Percentiles rank a stretch among this genome's conserved stretches.
phyloP scores from a whole-genome alignment of 2,329 filamentous ascomycete species.

The Simplicillium sp. region DNA sequence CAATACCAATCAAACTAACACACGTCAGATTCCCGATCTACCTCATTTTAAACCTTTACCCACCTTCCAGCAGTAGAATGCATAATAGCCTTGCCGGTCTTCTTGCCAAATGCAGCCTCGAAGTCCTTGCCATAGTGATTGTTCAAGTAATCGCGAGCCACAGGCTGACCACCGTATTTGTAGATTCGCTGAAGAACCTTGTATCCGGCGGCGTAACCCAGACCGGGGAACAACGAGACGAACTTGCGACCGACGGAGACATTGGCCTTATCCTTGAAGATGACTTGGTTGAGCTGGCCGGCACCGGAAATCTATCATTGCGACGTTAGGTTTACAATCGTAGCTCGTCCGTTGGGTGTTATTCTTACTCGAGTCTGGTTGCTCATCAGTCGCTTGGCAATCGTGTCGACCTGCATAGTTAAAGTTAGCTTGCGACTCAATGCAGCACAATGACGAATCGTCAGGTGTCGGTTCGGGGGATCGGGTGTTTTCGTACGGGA shows the following conservation, averaged over 20 bases:
- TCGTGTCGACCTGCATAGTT: slow-evolving; percentile 72
- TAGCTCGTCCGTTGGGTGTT: slow-evolving; percentile 23
- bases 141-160: slow-evolving; percentile 81
- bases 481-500: slow-evolving; percentile 46
- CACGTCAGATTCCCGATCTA: too few relatives aligned
- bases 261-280: slow-evolving; percentile 82
- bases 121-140: slow-evolving; percentile 74
- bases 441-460: slow-evolving; percentile 4
- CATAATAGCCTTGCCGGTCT: slow-evolving; percentile 96
- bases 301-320: slow-evolving; percentile 22
- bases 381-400: slow-evolving; percentile 98
- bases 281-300: slow-evolving; percentile 72
- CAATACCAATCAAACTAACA: slow-evolving; percentile 93
- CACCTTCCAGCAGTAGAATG: slow-evolving; percentile 90
- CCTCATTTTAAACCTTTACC: too few relatives aligned
- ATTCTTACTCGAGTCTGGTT: slow-evolving; percentile 64
- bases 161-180: slow-evolving; percentile 97
- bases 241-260: slow-evolving; percentile 70
- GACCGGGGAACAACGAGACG: slow-evolving; percentile 89
- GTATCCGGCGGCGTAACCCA: slow-evolving; percentile 96
- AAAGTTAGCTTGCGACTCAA: slow-evolving; percentile 1
- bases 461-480: neutral
- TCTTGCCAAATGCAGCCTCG: slow-evolving; percentile 84
- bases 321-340: neutral
- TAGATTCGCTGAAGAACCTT: slow-evolving; percentile 96